Evolutionary conservation across 2,329 filamentous ascomycete species (phyloP).

Genomic region (Colletotrichum sp.): DNA sequence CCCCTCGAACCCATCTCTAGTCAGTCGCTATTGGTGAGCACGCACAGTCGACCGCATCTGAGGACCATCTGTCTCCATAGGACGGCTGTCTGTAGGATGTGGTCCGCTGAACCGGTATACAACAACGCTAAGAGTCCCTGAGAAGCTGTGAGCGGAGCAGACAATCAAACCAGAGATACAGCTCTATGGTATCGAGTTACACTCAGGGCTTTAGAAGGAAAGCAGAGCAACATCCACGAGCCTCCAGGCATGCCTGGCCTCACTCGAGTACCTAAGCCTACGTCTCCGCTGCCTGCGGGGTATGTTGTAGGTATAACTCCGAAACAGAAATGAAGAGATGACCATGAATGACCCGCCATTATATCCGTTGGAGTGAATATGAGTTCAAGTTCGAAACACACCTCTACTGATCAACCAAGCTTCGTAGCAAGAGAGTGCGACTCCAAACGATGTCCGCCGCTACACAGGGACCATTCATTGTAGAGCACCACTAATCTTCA

Average conservation of each 20-base stretch:
- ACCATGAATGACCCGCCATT: accelerated
- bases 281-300: not conserved
- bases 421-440: not conserved
- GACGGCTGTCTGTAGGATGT: not conserved
- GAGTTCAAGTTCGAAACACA: not conserved
- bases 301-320: not conserved
- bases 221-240: not conserved
- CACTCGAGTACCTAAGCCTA: not conserved
- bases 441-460: not conserved
- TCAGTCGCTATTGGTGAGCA: not conserved
- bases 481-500: accelerated
- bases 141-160: not conserved
- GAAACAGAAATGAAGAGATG: not conserved
- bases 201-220: not conserved
- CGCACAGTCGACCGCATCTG: not conserved
- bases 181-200: too few relatives aligned
- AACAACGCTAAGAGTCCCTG: accelerated
- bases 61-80: not conserved
- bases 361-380: accelerated
- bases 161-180: accelerated
- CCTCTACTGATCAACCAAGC: not conserved
- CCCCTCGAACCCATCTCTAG: not conserved
- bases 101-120: not conserved
- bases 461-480: too few relatives aligned
- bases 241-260: not conserved